Conservation (phyloP, 495 filamentous ascomycete genomes). For the Antarctomyces pellizariae region DNA sequence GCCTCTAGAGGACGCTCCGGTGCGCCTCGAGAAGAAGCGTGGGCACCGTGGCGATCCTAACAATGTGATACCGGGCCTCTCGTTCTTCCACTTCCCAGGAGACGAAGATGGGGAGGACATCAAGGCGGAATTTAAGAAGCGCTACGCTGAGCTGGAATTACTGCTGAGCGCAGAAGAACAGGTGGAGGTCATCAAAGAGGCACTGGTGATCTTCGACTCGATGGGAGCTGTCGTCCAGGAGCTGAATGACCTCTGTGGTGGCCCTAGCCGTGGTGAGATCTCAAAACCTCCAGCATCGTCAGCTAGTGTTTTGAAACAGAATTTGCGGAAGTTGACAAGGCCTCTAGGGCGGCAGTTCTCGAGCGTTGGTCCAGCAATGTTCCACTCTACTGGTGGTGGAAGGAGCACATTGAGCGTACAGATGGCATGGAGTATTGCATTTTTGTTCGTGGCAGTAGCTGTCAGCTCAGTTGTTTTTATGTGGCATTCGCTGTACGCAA, state of each 20-base stretch:
- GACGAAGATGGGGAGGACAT: conserved; percentile 18
- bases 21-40: background rate
- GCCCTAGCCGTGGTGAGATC: too few relatives aligned
- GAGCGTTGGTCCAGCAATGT: too few relatives aligned
- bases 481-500: too few relatives aligned
- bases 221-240: conserved; percentile 18
- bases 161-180: conserved; percentile 20
- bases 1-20: background rate
- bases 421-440: too few relatives aligned
- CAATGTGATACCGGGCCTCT: conserved; percentile 6
- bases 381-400: too few relatives aligned
- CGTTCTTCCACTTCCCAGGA: conserved; percentile 15
- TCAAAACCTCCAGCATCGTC: too few relatives aligned
- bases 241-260: conserved; percentile 12
- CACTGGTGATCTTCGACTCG: conserved; percentile 19
- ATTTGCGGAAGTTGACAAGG: too few relatives aligned
- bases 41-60: background rate
- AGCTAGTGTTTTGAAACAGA: too few relatives aligned
- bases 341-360: too few relatives aligned
- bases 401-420: too few relatives aligned
- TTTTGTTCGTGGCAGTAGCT: too few relatives aligned
- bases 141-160: conserved; percentile 16
- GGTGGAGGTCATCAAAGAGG: conserved; percentile 23
- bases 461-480: too few relatives aligned
- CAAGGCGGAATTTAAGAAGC: conserved; percentile 17